Evolutionary conservation across 257 asterid species (phyloP).

Genomic region (Cruciata laevipes): DNA sequence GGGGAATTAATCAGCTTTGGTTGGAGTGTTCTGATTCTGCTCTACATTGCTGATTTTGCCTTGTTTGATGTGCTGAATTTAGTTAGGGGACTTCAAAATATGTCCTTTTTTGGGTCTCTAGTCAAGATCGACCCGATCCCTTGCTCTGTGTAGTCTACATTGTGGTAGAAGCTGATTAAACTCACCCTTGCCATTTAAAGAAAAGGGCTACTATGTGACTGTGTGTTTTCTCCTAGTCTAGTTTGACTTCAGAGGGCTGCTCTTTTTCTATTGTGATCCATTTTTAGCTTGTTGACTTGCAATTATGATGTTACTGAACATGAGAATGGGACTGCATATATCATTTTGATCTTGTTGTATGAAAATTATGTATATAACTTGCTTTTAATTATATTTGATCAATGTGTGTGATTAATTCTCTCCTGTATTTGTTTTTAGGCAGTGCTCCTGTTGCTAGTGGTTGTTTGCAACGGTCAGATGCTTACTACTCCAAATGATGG

Average conservation of each 20-base stretch:
- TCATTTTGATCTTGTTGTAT: background rate
- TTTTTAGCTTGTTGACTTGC: conserved; percentile 1
- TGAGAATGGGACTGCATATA: background rate
- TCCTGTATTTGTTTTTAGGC: conserved; percentile 35
- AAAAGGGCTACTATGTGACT: conserved; percentile 11
- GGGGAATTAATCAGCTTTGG: conserved; percentile 12
- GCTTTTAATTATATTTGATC: background rate
- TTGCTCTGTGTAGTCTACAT: conserved; percentile 25
- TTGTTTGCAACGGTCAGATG: conserved; percentile 18
- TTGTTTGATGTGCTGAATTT: background rate
- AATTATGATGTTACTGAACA: background rate
- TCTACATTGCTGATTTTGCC: conserved; percentile 4
- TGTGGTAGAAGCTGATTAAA: conserved; percentile 21
- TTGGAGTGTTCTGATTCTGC: background rate
- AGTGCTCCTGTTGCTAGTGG: conserved; percentile 55
- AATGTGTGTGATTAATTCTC: background rate
- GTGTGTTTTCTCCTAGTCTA: conserved; percentile 11
- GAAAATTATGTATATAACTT: background rate
- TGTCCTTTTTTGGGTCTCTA: conserved; percentile 3
- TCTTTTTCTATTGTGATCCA: conserved; percentile 38
- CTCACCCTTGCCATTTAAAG: conserved; percentile 14
- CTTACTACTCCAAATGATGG: conserved; percentile 39
- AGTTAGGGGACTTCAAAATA: conserved; percentile 8
- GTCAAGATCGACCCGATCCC: conserved; percentile 33
- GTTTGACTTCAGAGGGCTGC: conserved; percentile 5